Conservation (phyloP, 768 basidiomycete species). For the Russula lepida region DNA sequence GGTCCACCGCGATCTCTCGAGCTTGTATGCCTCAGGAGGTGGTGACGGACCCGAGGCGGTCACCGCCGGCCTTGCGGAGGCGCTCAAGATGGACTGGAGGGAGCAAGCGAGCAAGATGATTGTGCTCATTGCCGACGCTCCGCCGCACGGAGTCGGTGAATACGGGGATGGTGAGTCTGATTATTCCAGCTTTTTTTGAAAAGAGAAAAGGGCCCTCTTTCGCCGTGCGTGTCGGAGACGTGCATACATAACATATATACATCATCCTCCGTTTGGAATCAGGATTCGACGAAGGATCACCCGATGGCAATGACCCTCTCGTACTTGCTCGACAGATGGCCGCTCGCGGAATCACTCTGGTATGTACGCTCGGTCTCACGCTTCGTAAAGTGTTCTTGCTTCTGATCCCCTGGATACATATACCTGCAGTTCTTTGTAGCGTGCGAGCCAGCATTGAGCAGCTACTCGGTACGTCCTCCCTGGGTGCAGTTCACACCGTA, state of each 20-base stretch:
- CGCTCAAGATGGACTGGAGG: slow-evolving; percentile 87
- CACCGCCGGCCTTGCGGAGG: slow-evolving; percentile 85
- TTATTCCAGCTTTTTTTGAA: neutral
- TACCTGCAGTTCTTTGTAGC: slow-evolving; percentile 87
- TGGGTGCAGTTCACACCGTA: neutral
- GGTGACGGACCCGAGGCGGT: slow-evolving; percentile 97
- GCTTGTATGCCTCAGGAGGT: slow-evolving; percentile 81
- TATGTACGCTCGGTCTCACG: slow-evolving; percentile 30
- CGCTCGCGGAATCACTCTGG: slow-evolving; percentile 79
- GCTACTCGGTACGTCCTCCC: slow-evolving; percentile 61
- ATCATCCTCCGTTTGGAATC: slow-evolving; percentile 14
- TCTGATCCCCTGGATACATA: slow-evolving; percentile 7
- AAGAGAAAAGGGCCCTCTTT: neutral
- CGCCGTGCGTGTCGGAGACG: neutral
- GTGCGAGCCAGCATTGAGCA: slow-evolving; percentile 92
- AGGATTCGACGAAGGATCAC: slow-evolving; percentile 93
- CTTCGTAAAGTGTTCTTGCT: slow-evolving; percentile 9
- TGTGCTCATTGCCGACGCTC: slow-evolving; percentile 94
- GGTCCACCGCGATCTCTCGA: slow-evolving; percentile 76
- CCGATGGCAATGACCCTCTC: slow-evolving; percentile 88
- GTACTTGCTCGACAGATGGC: slow-evolving; percentile 87
- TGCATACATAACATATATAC: slow-evolving; percentile 14
- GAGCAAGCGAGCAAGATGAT: slow-evolving; percentile 87
- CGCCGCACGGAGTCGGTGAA: slow-evolving; percentile 95
- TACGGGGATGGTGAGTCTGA: slow-evolving; percentile 77